These are phyloP conservation scores for Monosporascus sp. DNA, from an alignment of 2,329 filamentous ascomycete genomes.

Conservation along the genomic window DNA sequence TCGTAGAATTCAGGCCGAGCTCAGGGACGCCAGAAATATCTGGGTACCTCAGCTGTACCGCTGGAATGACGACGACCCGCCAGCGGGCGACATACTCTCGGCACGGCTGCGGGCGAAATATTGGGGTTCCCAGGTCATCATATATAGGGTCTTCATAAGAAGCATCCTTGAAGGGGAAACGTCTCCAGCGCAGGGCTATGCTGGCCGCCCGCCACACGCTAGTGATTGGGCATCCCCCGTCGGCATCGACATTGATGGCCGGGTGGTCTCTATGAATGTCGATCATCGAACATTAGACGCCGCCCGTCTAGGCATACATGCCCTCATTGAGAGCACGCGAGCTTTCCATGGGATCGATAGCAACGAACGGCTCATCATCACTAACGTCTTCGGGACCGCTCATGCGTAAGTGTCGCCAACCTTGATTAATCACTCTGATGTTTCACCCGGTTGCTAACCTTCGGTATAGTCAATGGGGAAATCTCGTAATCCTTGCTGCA, in stretches of 20 bases:
- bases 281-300: slow-evolving; percentile 45
- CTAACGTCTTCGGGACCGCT: slow-evolving; percentile 93
- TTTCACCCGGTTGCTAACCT: slow-evolving; percentile 14
- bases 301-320: slow-evolving; percentile 60
- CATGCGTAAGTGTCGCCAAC: slow-evolving; percentile 70
- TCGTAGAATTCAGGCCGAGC: slow-evolving; percentile 41
- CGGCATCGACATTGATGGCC: slow-evolving; percentile 8
- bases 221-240: slow-evolving; percentile 6
- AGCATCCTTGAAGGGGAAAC: slow-evolving; percentile 43
- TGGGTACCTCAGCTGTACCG: slow-evolving; percentile 46
- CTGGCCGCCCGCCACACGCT: slow-evolving; percentile 7
- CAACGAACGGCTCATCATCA: slow-evolving; percentile 69
- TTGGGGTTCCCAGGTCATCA: slow-evolving; percentile 87
- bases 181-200: slow-evolving; percentile 16
- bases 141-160: slow-evolving; percentile 70
- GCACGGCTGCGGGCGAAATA: slow-evolving; percentile 89
- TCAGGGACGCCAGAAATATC: slow-evolving; percentile 36
- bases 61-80: slow-evolving; percentile 64
- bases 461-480: slow-evolving; percentile 80
- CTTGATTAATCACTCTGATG: background rate
- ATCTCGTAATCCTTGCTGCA: slow-evolving; percentile 84
- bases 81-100: slow-evolving; percentile 69
- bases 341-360: slow-evolving; percentile 65
- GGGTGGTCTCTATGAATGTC: slow-evolving; percentile 30
- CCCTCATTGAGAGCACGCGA: slow-evolving; percentile 77